Evolutionary conservation across 306 rosid species (phyloP).

Genomic region (Quillaja saponaria): DNA sequence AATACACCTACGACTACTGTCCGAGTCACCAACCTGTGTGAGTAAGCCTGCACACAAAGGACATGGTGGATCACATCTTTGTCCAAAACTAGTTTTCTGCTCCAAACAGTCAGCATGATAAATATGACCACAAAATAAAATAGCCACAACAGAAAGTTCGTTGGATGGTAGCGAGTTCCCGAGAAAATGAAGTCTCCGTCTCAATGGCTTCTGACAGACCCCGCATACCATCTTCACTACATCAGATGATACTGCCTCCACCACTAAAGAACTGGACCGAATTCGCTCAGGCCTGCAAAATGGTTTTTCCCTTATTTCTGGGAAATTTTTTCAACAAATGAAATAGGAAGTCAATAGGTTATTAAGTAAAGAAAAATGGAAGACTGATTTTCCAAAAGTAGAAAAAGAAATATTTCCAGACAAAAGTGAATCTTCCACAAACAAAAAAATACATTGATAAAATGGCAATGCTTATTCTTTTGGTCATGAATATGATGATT

Average conservation of each 20-base stretch:
- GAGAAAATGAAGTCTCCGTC: conserved; percentile 48
- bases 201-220: conserved; percentile 69
- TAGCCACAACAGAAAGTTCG: conserved; percentile 74
- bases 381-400: neutral
- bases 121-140: conserved; percentile 82
- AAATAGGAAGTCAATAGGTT: conserved; percentile 1
- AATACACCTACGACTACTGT: conserved; percentile 26
- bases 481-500: too few relatives aligned
- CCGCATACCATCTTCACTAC: conserved; percentile 58
- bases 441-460: conserved; percentile 1
- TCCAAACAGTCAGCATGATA: conserved; percentile 92
- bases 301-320: conserved; percentile 58
- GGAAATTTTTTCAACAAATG: too few relatives aligned
- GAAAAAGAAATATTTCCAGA: too few relatives aligned
- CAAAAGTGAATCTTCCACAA: too few relatives aligned
- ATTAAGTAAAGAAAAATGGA: neutral
- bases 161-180: conserved; percentile 47
- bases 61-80: conserved; percentile 70
- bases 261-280: conserved; percentile 46
- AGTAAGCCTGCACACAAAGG: conserved; percentile 52
- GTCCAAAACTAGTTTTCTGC: conserved; percentile 54
- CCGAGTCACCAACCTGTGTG: conserved; percentile 40
- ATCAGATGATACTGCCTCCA: conserved; percentile 50
- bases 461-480: neutral
- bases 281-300: conserved; percentile 69